A percentile compares a stretch with the other conserved stretches of the same genome.
Conservation (phyloP, 805 yeast genomes). For the Candida insectalens region DNA sequence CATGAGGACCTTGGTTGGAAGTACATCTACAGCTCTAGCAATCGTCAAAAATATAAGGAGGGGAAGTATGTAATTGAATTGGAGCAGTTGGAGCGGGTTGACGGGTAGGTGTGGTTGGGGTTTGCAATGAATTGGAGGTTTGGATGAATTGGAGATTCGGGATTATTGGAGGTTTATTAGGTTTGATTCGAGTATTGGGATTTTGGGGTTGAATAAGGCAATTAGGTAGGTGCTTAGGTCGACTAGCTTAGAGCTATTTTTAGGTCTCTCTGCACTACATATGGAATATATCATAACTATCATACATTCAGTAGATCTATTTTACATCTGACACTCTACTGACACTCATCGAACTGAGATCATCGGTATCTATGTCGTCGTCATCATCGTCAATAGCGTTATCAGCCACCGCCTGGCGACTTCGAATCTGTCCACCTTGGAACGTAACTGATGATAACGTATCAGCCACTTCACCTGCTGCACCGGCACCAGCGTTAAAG, state of each 20-base stretch:
- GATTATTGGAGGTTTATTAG: not conserved
- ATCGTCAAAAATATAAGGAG: conserved; percentile 23
- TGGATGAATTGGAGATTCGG: too few species aligned
- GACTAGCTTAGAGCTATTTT: not conserved
- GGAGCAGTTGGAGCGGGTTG: conserved; percentile 17
- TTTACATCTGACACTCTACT: too few species aligned
- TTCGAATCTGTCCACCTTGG: conserved; percentile 3
- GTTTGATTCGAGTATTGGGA: not conserved
- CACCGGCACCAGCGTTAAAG: not conserved
- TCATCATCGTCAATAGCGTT: not conserved
- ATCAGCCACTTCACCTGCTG: conserved; percentile 3
- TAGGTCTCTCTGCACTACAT: not conserved
- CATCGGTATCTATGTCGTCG: conserved; percentile 7
- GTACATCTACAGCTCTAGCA: conserved; percentile 21
- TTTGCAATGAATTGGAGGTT: too few species aligned
- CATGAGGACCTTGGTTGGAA: conserved; percentile 24
- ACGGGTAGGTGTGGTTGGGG: conserved; percentile 6
- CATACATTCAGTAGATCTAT: too few species aligned
- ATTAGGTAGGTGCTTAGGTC: too few species aligned
- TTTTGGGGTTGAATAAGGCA: not conserved
- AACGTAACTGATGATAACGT: conserved; percentile 5
- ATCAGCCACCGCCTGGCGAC: conserved; percentile 1
- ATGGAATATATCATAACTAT: too few species aligned
- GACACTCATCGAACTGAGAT: not conserved
- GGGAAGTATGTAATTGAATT: conserved; percentile 26